Evolutionary conservation across 495 filamentous ascomycete genomes (phyloP), one percentile per base, ranked within the genome.

Genomic region (Neurospora tetrasperma): DNA sequence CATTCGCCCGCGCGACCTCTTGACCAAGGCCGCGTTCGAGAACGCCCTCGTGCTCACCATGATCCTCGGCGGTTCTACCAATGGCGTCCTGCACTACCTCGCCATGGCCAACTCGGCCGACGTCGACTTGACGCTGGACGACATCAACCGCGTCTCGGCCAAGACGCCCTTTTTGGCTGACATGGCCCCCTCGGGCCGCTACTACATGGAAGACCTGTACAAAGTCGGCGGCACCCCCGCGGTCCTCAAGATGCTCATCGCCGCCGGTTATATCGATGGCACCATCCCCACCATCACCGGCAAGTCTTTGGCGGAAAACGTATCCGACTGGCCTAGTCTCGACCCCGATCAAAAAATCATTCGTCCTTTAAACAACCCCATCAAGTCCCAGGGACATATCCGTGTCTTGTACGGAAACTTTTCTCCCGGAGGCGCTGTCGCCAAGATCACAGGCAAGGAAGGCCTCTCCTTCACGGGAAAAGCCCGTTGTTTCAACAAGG

Each of bases 391-490:
- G 11, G 96, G 96, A 48, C 96, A 99, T 80, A 84, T 99, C 69
- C 93, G 96, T 78, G 92, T 99, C 69, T 87, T 99, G 11, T 87
- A 87, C 69, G 96, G 96, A 44, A 98, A 98, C 82, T 88, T 99
- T 44, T 92, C 95, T 3, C 96, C 96, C 1, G 92, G 91, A 42
- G 96, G 96, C 42, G 91, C 96, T 10, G 96, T 99, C 4, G 95
- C 96, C 73, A 99, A 99, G 84, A 99, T 99, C 80, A 99, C 96
- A 0, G 96, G 96, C 23, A 98, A 97, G 80, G 96, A 99, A 82
- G 96, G 96, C 6, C 84, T 90, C 16, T 81, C 81, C 8, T 99
- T 99, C 82, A 90, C 87, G 0, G 96, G 96, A 69, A 89, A 89
- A 72, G 96, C 93, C 18, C 85, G 89, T 23, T 93, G 97, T n/a